Conservation (phyloP, 1,284 basidiomycete species). For the Entoloma clypeatum region DNA sequence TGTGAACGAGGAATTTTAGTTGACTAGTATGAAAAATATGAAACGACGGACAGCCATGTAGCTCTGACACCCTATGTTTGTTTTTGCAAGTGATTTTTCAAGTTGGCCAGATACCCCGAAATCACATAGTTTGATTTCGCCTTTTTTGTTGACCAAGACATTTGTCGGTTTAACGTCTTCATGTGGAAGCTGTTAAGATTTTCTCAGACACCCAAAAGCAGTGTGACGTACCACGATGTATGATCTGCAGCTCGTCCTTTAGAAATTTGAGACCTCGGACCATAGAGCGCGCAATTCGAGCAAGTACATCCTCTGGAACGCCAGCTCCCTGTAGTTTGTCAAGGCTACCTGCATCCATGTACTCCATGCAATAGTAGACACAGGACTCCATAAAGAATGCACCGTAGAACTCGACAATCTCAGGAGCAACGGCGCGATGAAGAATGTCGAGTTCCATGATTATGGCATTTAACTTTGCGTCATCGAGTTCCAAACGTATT, state of each 20-base stretch:
- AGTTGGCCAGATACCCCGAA: slow-evolving; percentile 98
- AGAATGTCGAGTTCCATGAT: slow-evolving; percentile 99
- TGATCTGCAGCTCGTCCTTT: slow-evolving; percentile 95
- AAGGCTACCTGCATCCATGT: slow-evolving; percentile 94
- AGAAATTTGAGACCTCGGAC: slow-evolving; percentile 93
- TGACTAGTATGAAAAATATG: slow-evolving; percentile 7
- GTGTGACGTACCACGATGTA: slow-evolving; percentile 77
- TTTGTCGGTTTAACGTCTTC: slow-evolving; percentile 97
- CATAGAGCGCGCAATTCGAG: slow-evolving; percentile 79
- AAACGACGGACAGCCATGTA: slow-evolving; percentile 83
- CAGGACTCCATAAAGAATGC: slow-evolving; percentile 99
- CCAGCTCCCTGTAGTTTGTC: slow-evolving; percentile 74
- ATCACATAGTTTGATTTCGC: slow-evolving; percentile 93
- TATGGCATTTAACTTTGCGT: slow-evolving; percentile 92
- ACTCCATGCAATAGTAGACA: slow-evolving; percentile 99
- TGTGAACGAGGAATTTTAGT: slow-evolving; percentile 27
- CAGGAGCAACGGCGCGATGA: slow-evolving; percentile 86
- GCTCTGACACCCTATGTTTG: slow-evolving; percentile 97
- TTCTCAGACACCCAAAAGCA: not conserved
- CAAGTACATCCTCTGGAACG: slow-evolving; percentile 85
- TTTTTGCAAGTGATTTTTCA: slow-evolving; percentile 95
- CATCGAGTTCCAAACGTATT: slow-evolving; percentile 96
- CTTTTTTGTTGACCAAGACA: slow-evolving; percentile 86
- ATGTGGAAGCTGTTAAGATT: not conserved
- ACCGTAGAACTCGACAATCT: slow-evolving; percentile 98